phyloP scores from a whole-genome alignment of 192 early-diverging fungal species.

The Anaeromyces robustus region DNA sequence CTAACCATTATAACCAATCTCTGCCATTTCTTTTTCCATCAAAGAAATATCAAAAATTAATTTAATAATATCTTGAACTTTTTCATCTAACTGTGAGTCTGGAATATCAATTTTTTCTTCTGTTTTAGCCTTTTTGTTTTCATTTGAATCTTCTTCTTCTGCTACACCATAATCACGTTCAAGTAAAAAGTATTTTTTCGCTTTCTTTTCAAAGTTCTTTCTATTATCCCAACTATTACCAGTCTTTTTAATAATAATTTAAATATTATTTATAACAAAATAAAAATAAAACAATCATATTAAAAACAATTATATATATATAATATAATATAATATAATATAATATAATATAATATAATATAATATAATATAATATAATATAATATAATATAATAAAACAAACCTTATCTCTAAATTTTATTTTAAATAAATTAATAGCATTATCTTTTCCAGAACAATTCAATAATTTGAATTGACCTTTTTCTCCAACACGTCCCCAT shows the following conservation, averaged over 20 bases:
- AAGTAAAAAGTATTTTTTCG: constrained; percentile 45
- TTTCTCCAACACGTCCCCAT: constrained; percentile 58
- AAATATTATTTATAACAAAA: constrained; percentile 4
- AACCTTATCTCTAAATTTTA: constrained; percentile 46
- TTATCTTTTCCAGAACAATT: constrained; percentile 1
- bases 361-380: too few species aligned
- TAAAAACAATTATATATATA: too few species aligned
- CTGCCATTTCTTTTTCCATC: constrained; percentile 38
- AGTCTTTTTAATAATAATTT: constrained; percentile 13
- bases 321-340: too few species aligned
- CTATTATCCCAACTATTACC: constrained; percentile 47
- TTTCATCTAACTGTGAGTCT: constrained; percentile 21
- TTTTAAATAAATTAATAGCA: constrained; percentile 22
- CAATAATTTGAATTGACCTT: constrained; percentile 27
- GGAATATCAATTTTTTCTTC: constrained; percentile 10
- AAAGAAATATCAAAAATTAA: constrained; percentile 51
- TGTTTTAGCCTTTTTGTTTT: constrained; percentile 1
- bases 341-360: too few species aligned
- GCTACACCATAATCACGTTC: constrained; percentile 49
- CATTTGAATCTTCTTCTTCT: constrained; percentile 15
- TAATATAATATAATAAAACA: background rate
- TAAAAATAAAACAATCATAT: too few species aligned
- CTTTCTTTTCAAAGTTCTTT: constrained; percentile 26
- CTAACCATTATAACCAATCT: constrained; percentile 48
- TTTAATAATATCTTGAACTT: constrained; percentile 40